These are phyloP conservation scores for Ascochyta koolunga DNA, from an alignment of 2,329 filamentous ascomycete species.

Conservation along the genomic window DNA sequence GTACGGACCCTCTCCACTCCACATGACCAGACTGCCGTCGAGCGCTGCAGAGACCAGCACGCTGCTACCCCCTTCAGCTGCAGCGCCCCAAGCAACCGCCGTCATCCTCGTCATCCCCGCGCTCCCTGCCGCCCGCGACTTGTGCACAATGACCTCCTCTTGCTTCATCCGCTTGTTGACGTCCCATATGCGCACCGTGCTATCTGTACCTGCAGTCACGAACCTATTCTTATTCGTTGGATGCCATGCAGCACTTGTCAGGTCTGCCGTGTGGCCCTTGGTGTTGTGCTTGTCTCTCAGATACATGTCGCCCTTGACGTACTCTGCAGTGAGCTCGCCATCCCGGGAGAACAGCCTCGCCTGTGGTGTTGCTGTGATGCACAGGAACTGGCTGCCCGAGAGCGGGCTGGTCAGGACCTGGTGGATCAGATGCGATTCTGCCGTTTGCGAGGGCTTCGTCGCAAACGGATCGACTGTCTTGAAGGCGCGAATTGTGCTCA, in stretches of 20 bases:
- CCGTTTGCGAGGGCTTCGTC: slow-evolving; percentile 70
- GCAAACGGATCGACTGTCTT: slow-evolving; percentile 87
- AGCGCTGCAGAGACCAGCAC: slow-evolving; percentile 81
- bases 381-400: slow-evolving; percentile 80
- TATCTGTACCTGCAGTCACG: slow-evolving; percentile 91
- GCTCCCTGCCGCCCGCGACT: slow-evolving; percentile 84
- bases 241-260: slow-evolving; percentile 89
- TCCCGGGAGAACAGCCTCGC: slow-evolving; percentile 89
- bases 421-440: slow-evolving; percentile 88
- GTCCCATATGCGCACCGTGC: slow-evolving; percentile 96
- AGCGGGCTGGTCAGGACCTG: slow-evolving; percentile 85
- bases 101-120: slow-evolving; percentile 95
- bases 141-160: slow-evolving; percentile 94
- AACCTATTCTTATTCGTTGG: slow-evolving; percentile 83
- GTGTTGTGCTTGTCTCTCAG: slow-evolving; percentile 96
- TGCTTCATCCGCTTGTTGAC: slow-evolving; percentile 88
- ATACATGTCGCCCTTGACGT: slow-evolving; percentile 98
- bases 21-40: slow-evolving; percentile 91
- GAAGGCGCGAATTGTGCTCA: slow-evolving; percentile 91
- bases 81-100: slow-evolving; percentile 82
- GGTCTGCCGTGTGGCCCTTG: slow-evolving; percentile 92
- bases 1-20: slow-evolving; percentile 86
- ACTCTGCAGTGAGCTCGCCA: slow-evolving; percentile 83
- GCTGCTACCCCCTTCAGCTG: slow-evolving; percentile 76
- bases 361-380: slow-evolving; percentile 86